These are phyloP conservation scores for Colletotrichum simmondsii DNA, from an alignment of 2,329 filamentous ascomycete species.

Conservation along the genomic window DNA sequence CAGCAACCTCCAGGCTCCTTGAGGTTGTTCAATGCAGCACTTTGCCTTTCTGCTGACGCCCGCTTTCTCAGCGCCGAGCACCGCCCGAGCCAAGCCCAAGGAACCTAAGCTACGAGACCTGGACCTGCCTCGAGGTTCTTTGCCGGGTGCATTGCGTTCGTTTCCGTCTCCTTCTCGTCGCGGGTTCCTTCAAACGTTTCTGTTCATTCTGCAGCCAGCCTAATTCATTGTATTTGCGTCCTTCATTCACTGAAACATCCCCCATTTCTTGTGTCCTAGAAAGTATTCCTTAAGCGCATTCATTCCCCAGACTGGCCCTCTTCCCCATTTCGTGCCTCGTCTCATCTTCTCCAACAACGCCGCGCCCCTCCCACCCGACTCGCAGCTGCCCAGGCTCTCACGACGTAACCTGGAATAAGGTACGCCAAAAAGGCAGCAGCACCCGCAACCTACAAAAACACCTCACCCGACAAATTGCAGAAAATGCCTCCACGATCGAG, in stretches of 20 bases:
- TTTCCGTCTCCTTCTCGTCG: background rate
- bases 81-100: conserved; percentile 23
- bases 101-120: conserved; percentile 5
- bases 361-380: conserved; percentile 4
- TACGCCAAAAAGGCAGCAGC: background rate
- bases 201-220: background rate
- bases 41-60: conserved; percentile 17
- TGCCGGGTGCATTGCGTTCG: conserved; percentile 15
- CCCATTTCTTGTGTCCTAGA: background rate
- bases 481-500: conserved; percentile 27
- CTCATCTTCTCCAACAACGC: background rate
- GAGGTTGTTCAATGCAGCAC: background rate
- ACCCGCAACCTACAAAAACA: background rate
- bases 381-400: background rate
- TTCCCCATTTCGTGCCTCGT: background rate
- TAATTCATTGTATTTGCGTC: background rate
- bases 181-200: background rate
- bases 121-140: conserved; percentile 2
- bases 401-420: background rate
- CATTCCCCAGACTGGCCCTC: background rate
- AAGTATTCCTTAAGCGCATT: background rate
- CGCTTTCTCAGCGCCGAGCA: conserved; percentile 30
- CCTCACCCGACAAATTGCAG: background rate
- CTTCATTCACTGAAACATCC: conserved; percentile 20
- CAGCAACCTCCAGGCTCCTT: background rate